These are phyloP conservation scores for Aspergillus quadrilineatus DNA, from an alignment of 2,329 filamentous ascomycete genomes.

Conservation along the genomic window DNA sequence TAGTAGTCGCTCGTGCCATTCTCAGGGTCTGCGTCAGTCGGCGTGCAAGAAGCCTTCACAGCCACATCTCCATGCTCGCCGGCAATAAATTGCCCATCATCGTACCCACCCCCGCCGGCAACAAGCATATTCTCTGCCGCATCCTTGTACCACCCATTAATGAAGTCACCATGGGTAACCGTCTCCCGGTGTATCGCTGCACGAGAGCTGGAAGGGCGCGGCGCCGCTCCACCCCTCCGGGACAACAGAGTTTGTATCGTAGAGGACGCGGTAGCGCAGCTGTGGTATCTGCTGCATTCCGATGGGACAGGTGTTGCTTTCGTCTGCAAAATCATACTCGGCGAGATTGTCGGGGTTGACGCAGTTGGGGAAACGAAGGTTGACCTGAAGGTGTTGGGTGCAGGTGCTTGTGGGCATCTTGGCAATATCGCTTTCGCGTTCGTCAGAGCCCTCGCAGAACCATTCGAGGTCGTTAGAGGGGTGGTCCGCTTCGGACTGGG, in stretches of 20 bases:
- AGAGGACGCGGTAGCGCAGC: constrained; percentile 19
- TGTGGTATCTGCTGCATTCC: constrained; percentile 19
- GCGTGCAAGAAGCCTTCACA: neutral
- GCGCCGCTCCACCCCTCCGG: constrained; percentile 17
- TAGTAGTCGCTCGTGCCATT: constrained; percentile 20
- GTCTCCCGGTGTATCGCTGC: neutral
- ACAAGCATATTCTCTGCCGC: constrained; percentile 19
- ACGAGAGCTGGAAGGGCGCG: constrained; percentile 15
- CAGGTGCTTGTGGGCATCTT: neutral
- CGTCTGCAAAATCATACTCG: neutral
- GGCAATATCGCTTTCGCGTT: neutral
- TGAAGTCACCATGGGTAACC: constrained; percentile 16
- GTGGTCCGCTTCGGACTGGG: neutral
- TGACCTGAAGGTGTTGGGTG: neutral
- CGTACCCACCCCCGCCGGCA: neutral
- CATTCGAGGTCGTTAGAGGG: neutral
- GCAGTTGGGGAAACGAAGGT: constrained; percentile 4
- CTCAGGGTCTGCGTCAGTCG: constrained; percentile 12
- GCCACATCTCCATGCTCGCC: neutral
- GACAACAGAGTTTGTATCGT: constrained; percentile 16
- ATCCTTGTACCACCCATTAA: constrained; percentile 13
- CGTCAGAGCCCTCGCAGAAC: constrained; percentile 7
- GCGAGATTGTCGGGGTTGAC: neutral
- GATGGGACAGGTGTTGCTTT: constrained; percentile 15
- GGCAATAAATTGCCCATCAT: neutral